Evolutionary conservation across 2,329 filamentous ascomycete species (phyloP), one percentile per base, ranked within the genome.

Genomic region (Calonectria pseudoreteaudii): DNA sequence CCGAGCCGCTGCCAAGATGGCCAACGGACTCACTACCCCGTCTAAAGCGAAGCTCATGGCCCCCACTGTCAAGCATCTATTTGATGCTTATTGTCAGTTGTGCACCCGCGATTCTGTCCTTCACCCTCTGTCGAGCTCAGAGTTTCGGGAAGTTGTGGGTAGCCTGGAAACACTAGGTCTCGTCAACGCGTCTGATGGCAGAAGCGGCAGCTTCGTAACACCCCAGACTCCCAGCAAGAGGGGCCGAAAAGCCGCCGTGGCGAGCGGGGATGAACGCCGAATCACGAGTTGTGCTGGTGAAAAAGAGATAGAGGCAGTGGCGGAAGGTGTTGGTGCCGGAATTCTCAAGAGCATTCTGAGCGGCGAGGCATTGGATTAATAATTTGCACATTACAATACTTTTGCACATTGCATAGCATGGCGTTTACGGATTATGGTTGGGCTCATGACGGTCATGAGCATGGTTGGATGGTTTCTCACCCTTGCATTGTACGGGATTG

Each of bases 91-190:
- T 85, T 93, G 91, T 71, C 87, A 90, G 41, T 88, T 98, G 20
- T 99, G 97, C 85, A 96, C 92, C 72, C 91, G 92, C 44, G 96
- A 98, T 80, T 94, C 95, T n/a, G 89, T 97, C 13, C 90, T 99
- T 3, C 95, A 98, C 78, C 94, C 96, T 0, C 90, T 99, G 3
- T 97, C 95, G 2, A 94, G 91, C 80, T 97, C 95, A 7, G 97
- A 99, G 84, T 99, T 99, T 84, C 92, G 95, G 72, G 97, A 99
- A 84, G 96, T 99, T 7, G 89, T 98, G 26, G 93, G 94, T 44
- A 97, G 95, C 79, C 86, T 99, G 67, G 97, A 99, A 86, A 97
- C 96, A 0, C 86, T 98, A 60, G 96, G 95, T 2, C 87, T 98
- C 28, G 89, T 98, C 8, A 93, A 83, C 84, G 93, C 85, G 81